Conservation (phyloP, 805 yeast species). For the Yueomyces sinensis region DNA sequence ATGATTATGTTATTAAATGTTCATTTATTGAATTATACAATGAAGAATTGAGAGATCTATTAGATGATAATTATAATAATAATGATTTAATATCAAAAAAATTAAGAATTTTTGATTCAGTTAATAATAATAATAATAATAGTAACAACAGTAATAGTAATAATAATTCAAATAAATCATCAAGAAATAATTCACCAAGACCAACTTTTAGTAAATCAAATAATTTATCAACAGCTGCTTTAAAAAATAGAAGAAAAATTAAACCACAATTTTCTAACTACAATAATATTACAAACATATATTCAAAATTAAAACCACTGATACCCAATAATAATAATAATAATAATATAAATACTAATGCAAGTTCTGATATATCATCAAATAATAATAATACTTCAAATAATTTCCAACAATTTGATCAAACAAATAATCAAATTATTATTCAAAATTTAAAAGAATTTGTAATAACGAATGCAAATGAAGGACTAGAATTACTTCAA, state of each 20-base stretch:
- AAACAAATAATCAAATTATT: constrained; percentile 53
- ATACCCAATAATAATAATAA: no score
- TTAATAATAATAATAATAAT: constrained; percentile 3
- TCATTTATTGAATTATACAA: constrained; percentile 80
- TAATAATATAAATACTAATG: not conserved
- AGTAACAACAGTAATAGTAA: constrained; percentile 35
- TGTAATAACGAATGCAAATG: constrained; percentile 53
- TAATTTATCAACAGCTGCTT: constrained; percentile 2
- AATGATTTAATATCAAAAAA: constrained; percentile 2
- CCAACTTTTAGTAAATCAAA: constrained; percentile 7
- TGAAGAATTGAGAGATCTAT: constrained; percentile 68
- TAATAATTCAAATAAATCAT: constrained; percentile 22
- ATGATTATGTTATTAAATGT: constrained; percentile 56
- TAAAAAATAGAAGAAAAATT: constrained; percentile 3
- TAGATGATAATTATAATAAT: constrained; percentile 30
- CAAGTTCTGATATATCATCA: not conserved
- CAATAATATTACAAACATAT: not conserved
- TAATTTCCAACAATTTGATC: constrained; percentile 1
- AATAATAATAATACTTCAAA: not conserved
- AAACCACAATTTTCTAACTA: not conserved
- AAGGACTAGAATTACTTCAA: constrained; percentile 45
- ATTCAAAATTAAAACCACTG: not conserved
- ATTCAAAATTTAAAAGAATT: constrained; percentile 54
- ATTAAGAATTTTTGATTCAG: constrained; percentile 3
- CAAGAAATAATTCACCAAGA: constrained; percentile 17